Percentiles rank a stretch among this genome's conserved stretches.
These are phyloP conservation scores for Scopulariopsis brevicaulis DNA, from an alignment of 2,329 filamentous ascomycete species.

Conservation along the genomic window DNA sequence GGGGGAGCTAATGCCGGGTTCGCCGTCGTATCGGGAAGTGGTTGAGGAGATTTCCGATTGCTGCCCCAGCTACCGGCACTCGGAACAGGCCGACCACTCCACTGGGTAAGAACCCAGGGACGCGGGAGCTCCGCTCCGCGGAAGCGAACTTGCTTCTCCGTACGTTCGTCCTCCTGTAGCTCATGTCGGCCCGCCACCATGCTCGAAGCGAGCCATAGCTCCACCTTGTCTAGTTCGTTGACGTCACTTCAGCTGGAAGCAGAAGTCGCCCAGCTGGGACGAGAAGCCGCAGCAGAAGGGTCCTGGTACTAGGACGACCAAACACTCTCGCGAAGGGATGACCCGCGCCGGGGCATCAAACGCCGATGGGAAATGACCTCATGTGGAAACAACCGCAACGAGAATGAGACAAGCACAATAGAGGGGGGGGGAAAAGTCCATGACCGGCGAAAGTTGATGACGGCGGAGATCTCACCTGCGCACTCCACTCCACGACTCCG, in stretches of 20 bases:
- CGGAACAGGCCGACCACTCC: background rate
- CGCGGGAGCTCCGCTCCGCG: too few species aligned
- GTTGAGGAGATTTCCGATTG: background rate
- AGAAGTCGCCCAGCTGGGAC: too few species aligned
- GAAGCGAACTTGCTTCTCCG: background rate
- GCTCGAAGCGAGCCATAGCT: background rate
- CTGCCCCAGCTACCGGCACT: background rate
- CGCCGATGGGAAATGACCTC: background rate
- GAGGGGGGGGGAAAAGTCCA: background rate
- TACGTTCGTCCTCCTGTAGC: background rate
- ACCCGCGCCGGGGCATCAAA: background rate
- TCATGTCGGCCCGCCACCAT: background rate
- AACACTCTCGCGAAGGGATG: background rate
- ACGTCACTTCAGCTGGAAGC: background rate
- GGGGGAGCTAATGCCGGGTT: background rate
- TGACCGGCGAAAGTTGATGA: background rate
- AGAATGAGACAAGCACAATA: background rate
- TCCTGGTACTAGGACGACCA: background rate
- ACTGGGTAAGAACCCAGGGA: too few species aligned
- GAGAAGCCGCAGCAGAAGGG: too few species aligned
- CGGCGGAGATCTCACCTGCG: background rate
- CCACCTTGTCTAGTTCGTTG: background rate
- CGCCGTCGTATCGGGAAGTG: background rate
- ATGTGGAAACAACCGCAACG: background rate
- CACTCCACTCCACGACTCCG: background rate